These are phyloP conservation scores for Cyclotella distinguenda DNA, from an alignment of 108 stramenopile genomes.

Conservation along the genomic window DNA sequence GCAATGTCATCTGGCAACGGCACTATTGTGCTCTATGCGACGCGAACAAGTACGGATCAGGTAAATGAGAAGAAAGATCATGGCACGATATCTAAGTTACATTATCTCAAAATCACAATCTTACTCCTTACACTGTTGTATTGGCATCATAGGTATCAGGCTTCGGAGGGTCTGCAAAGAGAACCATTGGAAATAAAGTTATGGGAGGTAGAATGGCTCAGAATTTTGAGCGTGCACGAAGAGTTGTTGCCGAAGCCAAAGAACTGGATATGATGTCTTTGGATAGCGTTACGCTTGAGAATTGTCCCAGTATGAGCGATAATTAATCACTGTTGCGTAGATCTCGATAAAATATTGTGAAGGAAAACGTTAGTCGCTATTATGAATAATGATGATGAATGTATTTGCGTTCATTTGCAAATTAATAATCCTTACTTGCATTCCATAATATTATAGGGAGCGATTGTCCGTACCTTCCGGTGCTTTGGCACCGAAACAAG, in stretches of 20 bases:
- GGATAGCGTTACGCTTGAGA: background rate
- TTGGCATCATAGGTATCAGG: slow-evolving; percentile 28
- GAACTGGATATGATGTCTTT: slow-evolving; percentile 17
- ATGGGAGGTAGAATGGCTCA: slow-evolving; percentile 50
- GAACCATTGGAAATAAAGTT: slow-evolving; percentile 50
- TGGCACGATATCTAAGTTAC: no score
- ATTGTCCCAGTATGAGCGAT: background rate
- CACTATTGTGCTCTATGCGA: slow-evolving; percentile 50
- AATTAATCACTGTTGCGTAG: no score
- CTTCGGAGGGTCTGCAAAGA: slow-evolving; percentile 55
- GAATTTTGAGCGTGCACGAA: slow-evolving; percentile 49
- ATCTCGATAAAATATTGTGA: no score
- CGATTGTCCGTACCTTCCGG: no score
- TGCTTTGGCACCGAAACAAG: no score
- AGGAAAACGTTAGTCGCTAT: no score
- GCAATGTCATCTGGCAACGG: slow-evolving; percentile 44
- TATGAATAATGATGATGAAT: no score
- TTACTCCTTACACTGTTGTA: background rate
- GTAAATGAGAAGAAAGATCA: no score
- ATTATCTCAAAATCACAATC: no score
- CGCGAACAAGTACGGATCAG: slow-evolving; percentile 59
- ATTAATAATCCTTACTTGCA: no score
- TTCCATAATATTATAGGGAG: no score
- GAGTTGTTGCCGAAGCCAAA: slow-evolving; percentile 28
- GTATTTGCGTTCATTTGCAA: no score